Evolutionary conservation across 345 rosid species (phyloP).

Genomic region (Sisymbrium altissimum): DNA sequence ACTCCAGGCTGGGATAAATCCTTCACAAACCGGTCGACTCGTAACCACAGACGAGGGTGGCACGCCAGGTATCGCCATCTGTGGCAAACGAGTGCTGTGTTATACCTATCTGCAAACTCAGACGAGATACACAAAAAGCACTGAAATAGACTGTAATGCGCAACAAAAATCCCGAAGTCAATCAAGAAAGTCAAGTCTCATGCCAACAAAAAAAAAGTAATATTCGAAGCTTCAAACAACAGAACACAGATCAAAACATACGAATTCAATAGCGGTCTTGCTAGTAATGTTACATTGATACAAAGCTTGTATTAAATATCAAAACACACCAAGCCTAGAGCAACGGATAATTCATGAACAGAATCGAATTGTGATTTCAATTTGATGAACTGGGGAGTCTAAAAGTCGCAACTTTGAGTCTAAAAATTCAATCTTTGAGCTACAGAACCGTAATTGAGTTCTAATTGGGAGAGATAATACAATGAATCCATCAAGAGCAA

Average conservation of each 20-base stretch:
- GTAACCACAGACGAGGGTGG: slow-evolving; percentile 93
- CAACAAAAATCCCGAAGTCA: background rate
- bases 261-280: background rate
- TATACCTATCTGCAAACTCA: slow-evolving; percentile 99
- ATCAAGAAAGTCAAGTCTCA: background rate
- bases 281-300: background rate
- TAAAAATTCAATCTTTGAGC: background rate
- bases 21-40: slow-evolving; percentile 73
- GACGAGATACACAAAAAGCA: slow-evolving; percentile 39
- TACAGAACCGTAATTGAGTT: background rate
- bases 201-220: background rate
- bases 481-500: background rate
- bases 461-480: background rate
- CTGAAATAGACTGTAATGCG: slow-evolving; percentile 13
- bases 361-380: background rate
- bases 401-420: background rate
- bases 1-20: slow-evolving; percentile 61
- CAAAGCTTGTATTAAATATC: background rate
- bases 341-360: background rate
- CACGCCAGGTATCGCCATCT: slow-evolving; percentile 96
- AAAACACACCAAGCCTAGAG: slow-evolving; percentile 1
- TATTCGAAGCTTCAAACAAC: background rate
- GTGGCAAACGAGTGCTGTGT: slow-evolving; percentile 99
- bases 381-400: background rate
- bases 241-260: background rate